Evolutionary conservation across 441 rosid species (phyloP), one percentile per base, ranked within the genome.

Genomic region (Bocquillonia castaneifolia): DNA sequence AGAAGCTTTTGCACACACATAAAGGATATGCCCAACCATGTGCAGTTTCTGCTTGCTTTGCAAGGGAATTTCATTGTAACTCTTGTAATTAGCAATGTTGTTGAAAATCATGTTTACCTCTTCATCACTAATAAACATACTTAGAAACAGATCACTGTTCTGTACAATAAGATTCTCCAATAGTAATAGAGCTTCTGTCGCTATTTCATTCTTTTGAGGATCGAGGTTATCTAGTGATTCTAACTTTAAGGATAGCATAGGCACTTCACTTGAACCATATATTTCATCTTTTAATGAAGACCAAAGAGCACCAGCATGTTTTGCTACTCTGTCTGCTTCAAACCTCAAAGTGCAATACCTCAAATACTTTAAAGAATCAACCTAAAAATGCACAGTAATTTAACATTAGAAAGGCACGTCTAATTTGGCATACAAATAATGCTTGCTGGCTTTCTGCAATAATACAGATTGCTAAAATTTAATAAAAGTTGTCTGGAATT

Each of bases 351-450:
- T 72, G 78, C 99, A 88, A 76, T 76, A 65, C 54, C 78, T 68
- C 54, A 93, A 84, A 74, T 77, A 91, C 81, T 80, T 89, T 79
- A 91, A 82, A 72, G 97, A 88, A 80, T 93, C 99, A 78, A 89
- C 86, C 96, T 93, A 76, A 25, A 56, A 69, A 71, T 54, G 76
- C 67, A 73, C 39, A 61, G 53, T 72, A 71, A 40, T 48, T 70
- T 64, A 59, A 67, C 44, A 74, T 40, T 45, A 69, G 31, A 58
- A 64, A 69, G 51, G 64, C 18, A 62, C 36, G 36, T 58, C 79
- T 51, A n/a, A 66, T 72, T 69, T 57, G 71, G 59, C 67, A 42
- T 36, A 59, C 64, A 63, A 63, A 70, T 44, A 37, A 69, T 42
- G 63, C 71, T 34, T 25, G 51, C 59, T 18, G 66, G 63, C 71